These are phyloP conservation scores for Lentinula boryana DNA, from an alignment of 768 basidiomycete genomes.

Conservation along the genomic window DNA sequence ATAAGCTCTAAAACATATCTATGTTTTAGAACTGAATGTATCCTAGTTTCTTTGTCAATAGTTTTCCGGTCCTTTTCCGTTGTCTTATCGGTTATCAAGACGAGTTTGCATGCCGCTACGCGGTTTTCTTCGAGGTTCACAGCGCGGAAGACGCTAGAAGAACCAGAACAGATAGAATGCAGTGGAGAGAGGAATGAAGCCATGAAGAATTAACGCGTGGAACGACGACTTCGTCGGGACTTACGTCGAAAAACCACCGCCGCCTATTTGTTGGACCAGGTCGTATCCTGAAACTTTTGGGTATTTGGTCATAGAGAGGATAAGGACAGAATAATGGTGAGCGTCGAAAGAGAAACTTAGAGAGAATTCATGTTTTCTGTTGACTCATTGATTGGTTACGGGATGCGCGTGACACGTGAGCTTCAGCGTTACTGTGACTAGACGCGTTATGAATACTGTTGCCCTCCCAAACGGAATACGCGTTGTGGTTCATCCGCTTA, in stretches of 20 bases:
- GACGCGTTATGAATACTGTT: not conserved
- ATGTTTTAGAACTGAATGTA: constrained; percentile 80
- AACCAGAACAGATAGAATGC: not conserved
- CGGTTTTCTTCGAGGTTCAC: constrained; percentile 59
- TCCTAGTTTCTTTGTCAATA: constrained; percentile 87
- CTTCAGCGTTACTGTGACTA: not conserved
- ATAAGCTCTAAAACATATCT: constrained; percentile 78
- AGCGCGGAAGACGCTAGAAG: constrained; percentile 73
- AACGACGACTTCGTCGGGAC: constrained; percentile 16
- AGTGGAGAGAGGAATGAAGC: not conserved
- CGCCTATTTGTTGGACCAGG: constrained; percentile 72
- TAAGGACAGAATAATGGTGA: not conserved
- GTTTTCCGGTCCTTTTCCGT: constrained; percentile 69
- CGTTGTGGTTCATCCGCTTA: no score
- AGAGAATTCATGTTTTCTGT: not conserved
- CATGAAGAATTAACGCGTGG: not conserved
- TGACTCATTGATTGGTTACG: not conserved
- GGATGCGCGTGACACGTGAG: not conserved
- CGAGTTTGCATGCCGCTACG: constrained; percentile 86
- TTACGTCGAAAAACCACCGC: constrained; percentile 84
- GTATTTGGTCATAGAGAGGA: not conserved
- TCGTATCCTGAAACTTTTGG: constrained; percentile 47
- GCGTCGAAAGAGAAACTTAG: not conserved
- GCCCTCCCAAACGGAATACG: no score
- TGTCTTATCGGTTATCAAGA: constrained; percentile 56